Percentiles rank a stretch among this genome's conserved stretches.
phyloP scores from a whole-genome alignment of 257 asterid species.

The Salvia miltiorrhiza region DNA sequence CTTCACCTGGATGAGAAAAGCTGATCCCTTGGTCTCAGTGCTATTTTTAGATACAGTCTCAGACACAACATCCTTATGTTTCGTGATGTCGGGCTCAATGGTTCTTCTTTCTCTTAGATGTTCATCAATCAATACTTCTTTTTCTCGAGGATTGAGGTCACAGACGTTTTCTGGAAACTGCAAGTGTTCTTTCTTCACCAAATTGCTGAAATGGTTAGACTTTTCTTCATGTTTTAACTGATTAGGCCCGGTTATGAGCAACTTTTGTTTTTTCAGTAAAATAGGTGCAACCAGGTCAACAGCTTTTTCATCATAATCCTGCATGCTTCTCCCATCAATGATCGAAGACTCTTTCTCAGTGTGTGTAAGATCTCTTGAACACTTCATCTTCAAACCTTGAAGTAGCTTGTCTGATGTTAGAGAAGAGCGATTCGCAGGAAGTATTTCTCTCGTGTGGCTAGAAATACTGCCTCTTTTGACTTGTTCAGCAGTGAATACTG shows the following conservation, averaged over 20 bases:
- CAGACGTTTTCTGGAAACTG: slow-evolving; percentile 26
- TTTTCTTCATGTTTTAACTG: slow-evolving; percentile 27
- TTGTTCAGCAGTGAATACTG: slow-evolving; percentile 34
- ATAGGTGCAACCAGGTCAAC: slow-evolving; percentile 38
- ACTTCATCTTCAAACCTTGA: slow-evolving; percentile 30
- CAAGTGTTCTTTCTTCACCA: slow-evolving; percentile 31
- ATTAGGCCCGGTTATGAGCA: slow-evolving; percentile 50
- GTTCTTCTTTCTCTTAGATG: slow-evolving; percentile 24
- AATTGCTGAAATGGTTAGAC: slow-evolving; percentile 21
- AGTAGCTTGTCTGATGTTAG: slow-evolving; percentile 40
- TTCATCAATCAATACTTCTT: slow-evolving; percentile 31
- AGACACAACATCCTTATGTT: slow-evolving; percentile 25
- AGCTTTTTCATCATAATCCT: slow-evolving; percentile 36
- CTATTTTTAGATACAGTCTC: slow-evolving; percentile 36
- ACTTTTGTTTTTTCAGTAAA: slow-evolving; percentile 52
- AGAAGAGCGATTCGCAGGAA: slow-evolving; percentile 88
- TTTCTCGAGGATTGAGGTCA: slow-evolving; percentile 32
- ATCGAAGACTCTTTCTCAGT: slow-evolving; percentile 32
- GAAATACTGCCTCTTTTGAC: slow-evolving; percentile 34
- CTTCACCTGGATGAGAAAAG: slow-evolving; percentile 74
- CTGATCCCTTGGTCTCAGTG: slow-evolving; percentile 67
- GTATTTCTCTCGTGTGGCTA: slow-evolving; percentile 39
- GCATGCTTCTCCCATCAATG: slow-evolving; percentile 24
- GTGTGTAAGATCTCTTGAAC: slow-evolving; percentile 32
- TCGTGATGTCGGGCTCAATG: slow-evolving; percentile 18